A percentile compares a stretch with the other conserved stretches of the same genome.
These are phyloP conservation scores for Tetrahymena elliotti DNA, from an alignment of 73 alveolate species.

Conservation along the genomic window DNA sequence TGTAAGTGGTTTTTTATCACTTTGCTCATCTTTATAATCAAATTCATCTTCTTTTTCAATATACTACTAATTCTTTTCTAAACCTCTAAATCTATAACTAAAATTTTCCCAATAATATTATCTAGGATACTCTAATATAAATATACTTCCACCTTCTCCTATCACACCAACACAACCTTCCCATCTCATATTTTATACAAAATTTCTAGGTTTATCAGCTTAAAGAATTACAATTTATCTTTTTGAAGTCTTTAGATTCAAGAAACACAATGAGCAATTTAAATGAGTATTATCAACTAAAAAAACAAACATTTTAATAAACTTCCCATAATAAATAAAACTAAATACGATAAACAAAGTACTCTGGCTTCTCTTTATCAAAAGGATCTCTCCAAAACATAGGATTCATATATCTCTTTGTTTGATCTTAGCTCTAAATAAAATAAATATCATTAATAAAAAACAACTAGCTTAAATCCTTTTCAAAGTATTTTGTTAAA, in stretches of 20 bases:
- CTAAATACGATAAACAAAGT: not conserved
- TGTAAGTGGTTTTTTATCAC: not conserved
- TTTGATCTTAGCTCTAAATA: not conserved
- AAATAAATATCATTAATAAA: not conserved
- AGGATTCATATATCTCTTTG: not conserved
- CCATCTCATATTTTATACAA: not conserved
- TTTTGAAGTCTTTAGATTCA: not conserved
- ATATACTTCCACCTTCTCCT: not conserved
- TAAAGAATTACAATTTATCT: not conserved
- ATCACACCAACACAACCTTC: not conserved
- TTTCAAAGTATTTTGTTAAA: no score
- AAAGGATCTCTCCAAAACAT: not conserved
- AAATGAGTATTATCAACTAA: not conserved
- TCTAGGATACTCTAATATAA: not conserved
- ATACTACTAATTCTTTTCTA: not conserved
- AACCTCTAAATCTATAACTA: not conserved
- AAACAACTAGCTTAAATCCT: no score
- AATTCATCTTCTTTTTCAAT: not conserved
- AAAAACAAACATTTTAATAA: not conserved
- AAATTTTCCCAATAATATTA: not conserved
- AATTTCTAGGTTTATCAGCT: not conserved
- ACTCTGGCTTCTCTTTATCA: not conserved
- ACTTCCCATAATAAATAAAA: not conserved
- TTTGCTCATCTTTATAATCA: not conserved
- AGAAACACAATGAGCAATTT: not conserved